Conservation (phyloP, 495 filamentous ascomycete species). For the Penicillium canescens region DNA sequence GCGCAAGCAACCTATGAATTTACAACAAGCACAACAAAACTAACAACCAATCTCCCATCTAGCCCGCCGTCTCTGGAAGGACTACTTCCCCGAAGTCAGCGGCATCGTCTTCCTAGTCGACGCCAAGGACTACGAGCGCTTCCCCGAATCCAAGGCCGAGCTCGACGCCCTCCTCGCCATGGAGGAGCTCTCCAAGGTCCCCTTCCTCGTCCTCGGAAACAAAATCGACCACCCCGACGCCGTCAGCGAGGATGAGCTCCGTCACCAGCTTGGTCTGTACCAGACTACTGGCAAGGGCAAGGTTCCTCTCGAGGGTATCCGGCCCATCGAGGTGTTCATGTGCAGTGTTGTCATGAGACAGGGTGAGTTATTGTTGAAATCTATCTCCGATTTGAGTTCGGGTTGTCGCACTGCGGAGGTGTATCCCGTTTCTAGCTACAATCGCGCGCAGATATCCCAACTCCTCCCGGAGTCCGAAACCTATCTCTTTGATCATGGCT, state of each 20-base stretch:
- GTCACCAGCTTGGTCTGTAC: conserved; percentile 85
- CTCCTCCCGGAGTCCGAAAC: too few species aligned
- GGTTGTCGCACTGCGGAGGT: too few species aligned
- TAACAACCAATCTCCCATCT: conserved; percentile 3
- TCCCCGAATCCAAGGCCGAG: conserved; percentile 92
- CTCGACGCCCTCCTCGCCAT: conserved; percentile 91
- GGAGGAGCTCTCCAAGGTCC: conserved; percentile 91
- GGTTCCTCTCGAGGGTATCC: conserved; percentile 89
- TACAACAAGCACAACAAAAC: neutral
- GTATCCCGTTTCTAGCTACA: too few species aligned
- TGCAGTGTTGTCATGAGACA: conserved; percentile 98
- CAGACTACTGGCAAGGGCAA: conserved; percentile 99
- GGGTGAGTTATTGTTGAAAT: conserved; percentile 52
- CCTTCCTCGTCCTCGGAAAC: conserved; percentile 93
- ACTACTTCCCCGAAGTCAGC: conserved; percentile 98
- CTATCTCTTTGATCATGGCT: neutral
- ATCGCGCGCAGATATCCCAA: too few species aligned
- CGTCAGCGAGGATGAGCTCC: conserved; percentile 89
- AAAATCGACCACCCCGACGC: conserved; percentile 99
- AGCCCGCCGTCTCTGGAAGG: conserved; percentile 97
- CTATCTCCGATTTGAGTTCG: neutral
- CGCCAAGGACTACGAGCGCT: conserved; percentile 92
- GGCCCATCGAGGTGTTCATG: conserved; percentile 98
- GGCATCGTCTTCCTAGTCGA: conserved; percentile 98
- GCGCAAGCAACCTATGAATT: too few species aligned